Evolutionary conservation across 2,329 filamentous ascomycete species (phyloP).

Genomic region (Myriosclerotinia scirpicola): DNA sequence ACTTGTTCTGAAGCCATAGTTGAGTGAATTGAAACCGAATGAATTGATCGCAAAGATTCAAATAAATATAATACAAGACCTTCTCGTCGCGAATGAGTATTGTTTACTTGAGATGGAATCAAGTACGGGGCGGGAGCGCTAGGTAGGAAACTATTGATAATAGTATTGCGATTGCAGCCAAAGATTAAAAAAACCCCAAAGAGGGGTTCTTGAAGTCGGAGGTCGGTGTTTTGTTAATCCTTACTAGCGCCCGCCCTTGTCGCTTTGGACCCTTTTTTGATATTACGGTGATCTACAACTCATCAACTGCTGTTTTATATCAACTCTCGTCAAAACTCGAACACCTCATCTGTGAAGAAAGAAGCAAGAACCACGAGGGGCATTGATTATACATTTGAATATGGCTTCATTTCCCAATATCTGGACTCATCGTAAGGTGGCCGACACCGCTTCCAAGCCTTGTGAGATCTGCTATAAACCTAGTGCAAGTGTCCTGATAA

Average conservation of each 20-base stretch:
- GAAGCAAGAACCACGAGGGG: background rate
- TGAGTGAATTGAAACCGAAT: slow-evolving; percentile 25
- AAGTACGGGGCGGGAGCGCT: slow-evolving; percentile 11
- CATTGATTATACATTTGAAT: background rate
- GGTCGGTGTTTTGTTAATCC: slow-evolving; percentile 13
- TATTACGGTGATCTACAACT: slow-evolving; percentile 15
- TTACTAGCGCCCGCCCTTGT: slow-evolving; percentile 13
- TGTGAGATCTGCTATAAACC: slow-evolving; percentile 94
- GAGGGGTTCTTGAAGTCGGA: slow-evolving; percentile 14
- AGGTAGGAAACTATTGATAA: slow-evolving; percentile 16
- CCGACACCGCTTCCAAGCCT: slow-evolving; percentile 76
- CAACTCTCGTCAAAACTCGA: background rate
- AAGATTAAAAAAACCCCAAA: background rate
- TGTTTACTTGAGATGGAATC: background rate
- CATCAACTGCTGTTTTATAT: slow-evolving; percentile 14
- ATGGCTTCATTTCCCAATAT: slow-evolving; percentile 64
- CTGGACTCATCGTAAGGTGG: slow-evolving; percentile 84
- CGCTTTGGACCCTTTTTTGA: background rate
- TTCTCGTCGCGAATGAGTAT: background rate
- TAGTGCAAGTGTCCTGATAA: slow-evolving; percentile 82
- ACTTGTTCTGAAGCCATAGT: slow-evolving; percentile 36
- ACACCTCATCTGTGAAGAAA: background rate
- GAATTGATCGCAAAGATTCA: background rate
- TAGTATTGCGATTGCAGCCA: slow-evolving; percentile 4
- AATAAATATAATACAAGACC: background rate